phyloP scores from a whole-genome alignment of 805 yeast species.

The Candida tibetensis region DNA sequence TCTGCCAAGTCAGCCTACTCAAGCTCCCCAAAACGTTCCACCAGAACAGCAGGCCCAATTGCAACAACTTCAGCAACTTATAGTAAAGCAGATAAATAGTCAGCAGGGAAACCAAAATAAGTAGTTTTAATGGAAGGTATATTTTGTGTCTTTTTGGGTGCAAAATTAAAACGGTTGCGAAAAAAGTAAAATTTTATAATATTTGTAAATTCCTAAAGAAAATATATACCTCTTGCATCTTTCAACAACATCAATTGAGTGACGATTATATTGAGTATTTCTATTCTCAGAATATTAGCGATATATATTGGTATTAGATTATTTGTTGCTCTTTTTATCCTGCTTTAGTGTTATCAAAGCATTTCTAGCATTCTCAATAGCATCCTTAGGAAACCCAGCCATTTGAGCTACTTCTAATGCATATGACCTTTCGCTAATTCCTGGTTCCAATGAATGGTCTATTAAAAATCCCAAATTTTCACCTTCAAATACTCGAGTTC shows the following conservation, averaged over 20 bases:
- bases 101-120: constrained; percentile 8
- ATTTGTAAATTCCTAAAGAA: too few species aligned
- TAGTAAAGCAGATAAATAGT: constrained; percentile 17
- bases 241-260: too few species aligned
- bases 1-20: constrained; percentile 2
- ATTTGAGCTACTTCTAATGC: constrained; percentile 73
- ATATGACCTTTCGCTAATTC: constrained; percentile 71
- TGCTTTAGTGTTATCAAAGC: constrained; percentile 18
- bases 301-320: too few species aligned
- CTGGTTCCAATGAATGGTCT: constrained; percentile 59
- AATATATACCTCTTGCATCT: too few species aligned
- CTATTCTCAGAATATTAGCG: too few species aligned
- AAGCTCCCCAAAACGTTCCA: constrained; percentile 6
- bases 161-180: background rate
- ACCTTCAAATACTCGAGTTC: constrained; percentile 28
- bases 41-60: too few species aligned
- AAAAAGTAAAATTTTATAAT: too few species aligned
- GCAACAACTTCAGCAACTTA: constrained; percentile 24
- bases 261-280: too few species aligned
- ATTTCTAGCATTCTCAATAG: constrained; percentile 50
- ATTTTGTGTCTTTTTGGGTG: background rate
- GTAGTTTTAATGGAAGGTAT: too few species aligned
- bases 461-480: constrained; percentile 30
- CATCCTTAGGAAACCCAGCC: constrained; percentile 73
- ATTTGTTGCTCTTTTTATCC: too few species aligned